Percentiles rank a stretch among this genome's conserved stretches.
Conservation (phyloP, 2,329 filamentous ascomycete genomes). For the Aspergillus uvarum region DNA sequence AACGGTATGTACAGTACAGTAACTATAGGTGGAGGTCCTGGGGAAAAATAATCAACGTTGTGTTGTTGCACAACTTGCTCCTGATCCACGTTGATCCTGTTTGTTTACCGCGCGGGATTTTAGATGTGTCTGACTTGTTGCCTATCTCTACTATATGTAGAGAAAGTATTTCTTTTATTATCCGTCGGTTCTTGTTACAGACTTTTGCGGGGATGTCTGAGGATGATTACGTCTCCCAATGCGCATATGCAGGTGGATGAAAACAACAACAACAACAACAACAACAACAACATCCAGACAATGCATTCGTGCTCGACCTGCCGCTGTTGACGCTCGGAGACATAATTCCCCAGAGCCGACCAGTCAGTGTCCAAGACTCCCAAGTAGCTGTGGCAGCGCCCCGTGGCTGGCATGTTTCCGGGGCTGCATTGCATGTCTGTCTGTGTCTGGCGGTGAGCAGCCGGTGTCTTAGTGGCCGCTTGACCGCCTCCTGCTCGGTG, state of each 20-base stretch:
- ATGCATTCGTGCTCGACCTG: not conserved
- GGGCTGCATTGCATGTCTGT: conserved; percentile 8
- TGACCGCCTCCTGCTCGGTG: conserved; percentile 30
- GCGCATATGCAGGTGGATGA: not conserved
- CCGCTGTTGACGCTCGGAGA: conserved; percentile 4
- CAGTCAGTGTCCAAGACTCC: not conserved
- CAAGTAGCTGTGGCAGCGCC: conserved; percentile 2
- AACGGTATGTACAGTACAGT: too few species aligned
- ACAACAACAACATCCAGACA: not conserved
- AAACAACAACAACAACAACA: not conserved
- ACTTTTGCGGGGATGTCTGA: conserved; percentile 4
- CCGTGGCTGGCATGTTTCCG: conserved; percentile 12
- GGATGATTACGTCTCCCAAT: conserved; percentile 6
- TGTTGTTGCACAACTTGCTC: conserved; percentile 10
- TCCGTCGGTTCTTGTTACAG: not conserved
- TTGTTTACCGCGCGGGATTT: conserved; percentile 14
- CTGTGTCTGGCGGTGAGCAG: conserved; percentile 18
- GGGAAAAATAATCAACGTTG: conserved; percentile 3
- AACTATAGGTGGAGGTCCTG: not conserved
- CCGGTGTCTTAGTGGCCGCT: conserved; percentile 17
- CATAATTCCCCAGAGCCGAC: not conserved
- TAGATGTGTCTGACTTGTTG: not conserved
- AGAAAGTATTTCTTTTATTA: not conserved
- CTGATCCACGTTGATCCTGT: conserved; percentile 10
- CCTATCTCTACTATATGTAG: too few species aligned